Evolutionary conservation across 768 basidiomycete species (phyloP).

Genomic region (Leccinum disarticulatum): DNA sequence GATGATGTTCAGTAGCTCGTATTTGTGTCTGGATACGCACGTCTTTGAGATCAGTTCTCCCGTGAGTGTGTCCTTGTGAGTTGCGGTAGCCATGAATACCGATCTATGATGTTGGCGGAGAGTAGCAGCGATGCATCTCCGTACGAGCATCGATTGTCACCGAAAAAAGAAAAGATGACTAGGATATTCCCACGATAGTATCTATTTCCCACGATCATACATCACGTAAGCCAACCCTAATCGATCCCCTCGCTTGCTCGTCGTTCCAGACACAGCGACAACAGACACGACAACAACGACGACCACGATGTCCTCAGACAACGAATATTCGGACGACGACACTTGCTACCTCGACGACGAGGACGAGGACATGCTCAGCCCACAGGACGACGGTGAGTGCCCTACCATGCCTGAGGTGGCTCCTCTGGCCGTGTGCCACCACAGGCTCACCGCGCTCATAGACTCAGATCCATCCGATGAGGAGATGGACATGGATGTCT

Average conservation of each 20-base stretch:
- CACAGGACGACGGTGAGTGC: slow-evolving; percentile 55
- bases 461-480: slow-evolving; percentile 49
- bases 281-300: slow-evolving; percentile 4
- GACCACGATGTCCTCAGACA: slow-evolving; percentile 59
- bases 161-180: slow-evolving; percentile 10
- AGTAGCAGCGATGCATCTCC: slow-evolving; percentile 20
- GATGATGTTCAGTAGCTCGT: slow-evolving; percentile 29
- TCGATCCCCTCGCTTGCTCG: slow-evolving; percentile 27
- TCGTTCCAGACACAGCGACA: slow-evolving; percentile 20
- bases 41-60: slow-evolving; percentile 97
- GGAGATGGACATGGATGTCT: slow-evolving; percentile 70
- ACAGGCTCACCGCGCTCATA: slow-evolving; percentile 28
- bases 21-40: slow-evolving; percentile 45
- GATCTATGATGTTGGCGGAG: slow-evolving; percentile 12
- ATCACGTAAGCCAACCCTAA: slow-evolving; percentile 28
- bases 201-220: slow-evolving; percentile 8
- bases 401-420: slow-evolving; percentile 1
- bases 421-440: slow-evolving; percentile 25
- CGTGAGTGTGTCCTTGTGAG: slow-evolving; percentile 79
- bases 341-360: slow-evolving; percentile 67
- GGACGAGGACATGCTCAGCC: slow-evolving; percentile 63
- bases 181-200: slow-evolving; percentile 5
- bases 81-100: slow-evolving; percentile 35
- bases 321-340: slow-evolving; percentile 70
- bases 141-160: slow-evolving; percentile 23